Conservation (phyloP, 441 rosid species). For the Arabidopsis hybrid region DNA sequence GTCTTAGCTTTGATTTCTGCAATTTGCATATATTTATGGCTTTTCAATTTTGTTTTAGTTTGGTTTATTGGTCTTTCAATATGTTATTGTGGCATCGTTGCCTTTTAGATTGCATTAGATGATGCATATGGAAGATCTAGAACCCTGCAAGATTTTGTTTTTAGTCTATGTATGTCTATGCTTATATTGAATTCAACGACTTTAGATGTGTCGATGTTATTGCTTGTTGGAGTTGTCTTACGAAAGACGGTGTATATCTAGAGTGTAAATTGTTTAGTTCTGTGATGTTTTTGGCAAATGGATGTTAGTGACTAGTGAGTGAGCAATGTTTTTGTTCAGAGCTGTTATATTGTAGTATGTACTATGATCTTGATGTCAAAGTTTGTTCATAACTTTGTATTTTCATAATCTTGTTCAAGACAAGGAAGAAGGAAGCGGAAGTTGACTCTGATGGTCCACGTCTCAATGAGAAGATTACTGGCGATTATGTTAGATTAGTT, state of each 20-base stretch:
- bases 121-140: neutral
- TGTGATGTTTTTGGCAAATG: conserved; percentile 6
- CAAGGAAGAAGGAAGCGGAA: conserved; percentile 37
- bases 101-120: conserved; percentile 11
- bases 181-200: neutral
- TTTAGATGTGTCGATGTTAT: neutral
- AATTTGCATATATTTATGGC: conserved; percentile 5
- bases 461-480: conserved; percentile 46
- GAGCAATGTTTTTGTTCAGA: conserved; percentile 5
- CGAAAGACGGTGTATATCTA: neutral
- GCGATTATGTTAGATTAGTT: conserved; percentile 41
- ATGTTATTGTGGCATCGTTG: neutral
- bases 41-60: neutral
- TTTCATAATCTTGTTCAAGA: conserved; percentile 21
- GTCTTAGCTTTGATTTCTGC: neutral
- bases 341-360: conserved; percentile 8
- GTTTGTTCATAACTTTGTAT: conserved; percentile 21
- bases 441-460: conserved; percentile 46
- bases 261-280: conserved; percentile 6
- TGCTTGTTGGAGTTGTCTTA: conserved; percentile 3
- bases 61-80: neutral
- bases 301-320: neutral
- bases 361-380: neutral
- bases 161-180: neutral
- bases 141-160: neutral